Evolutionary conservation across 306 rosid genomes (phyloP), one percentile per base, ranked within the genome.

Genomic region (Ziziphus jujuba): DNA sequence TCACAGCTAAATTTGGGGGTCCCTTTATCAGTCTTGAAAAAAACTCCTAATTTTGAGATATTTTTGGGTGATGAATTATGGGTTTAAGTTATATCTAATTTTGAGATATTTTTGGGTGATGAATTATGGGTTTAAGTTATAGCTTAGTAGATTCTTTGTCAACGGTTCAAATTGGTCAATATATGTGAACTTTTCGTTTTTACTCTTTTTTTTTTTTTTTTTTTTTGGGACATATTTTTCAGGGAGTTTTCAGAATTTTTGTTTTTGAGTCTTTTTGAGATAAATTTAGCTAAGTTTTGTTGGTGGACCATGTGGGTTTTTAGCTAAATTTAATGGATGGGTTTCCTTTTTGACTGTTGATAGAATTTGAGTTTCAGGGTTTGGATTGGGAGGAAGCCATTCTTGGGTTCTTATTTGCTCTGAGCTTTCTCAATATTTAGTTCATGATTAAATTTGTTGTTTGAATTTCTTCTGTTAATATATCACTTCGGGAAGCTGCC

Each of bases 1-100:
- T 16, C 53, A n/a, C 62, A 64, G 80, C 87, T 81, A 86, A 53
- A 83, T 84, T 67, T 76, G 78, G 66, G 91, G 85, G 67, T 81
- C 74, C 63, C 56, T 62, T 45, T 75, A 81, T 77, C 33, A 73
- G 65, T 58, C 31, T 16, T 20, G 53, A 56, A 40, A 40, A 8
- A 40, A 28, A 28, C 33, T 10, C 45, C 45, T 40, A 9, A 40
- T 40, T 40, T 72, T 20, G 65, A 62, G 65, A 74, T 66, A 74
- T 76, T 79, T 66, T 79, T 66, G 70, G 79, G 13, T 58, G 77
- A 55, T 60, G 79, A 28, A 77, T 66, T 69, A 40, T 63, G 85
- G 87, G 48, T 56, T 73, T 47, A 36, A 56, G 82, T 83, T 74
- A 76, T 67, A 52, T 71, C 67, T 40, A 9, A 40, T 40, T 40